phyloP scores from a whole-genome alignment of 75 land plant species.

The Cupressus sempervirens region DNA sequence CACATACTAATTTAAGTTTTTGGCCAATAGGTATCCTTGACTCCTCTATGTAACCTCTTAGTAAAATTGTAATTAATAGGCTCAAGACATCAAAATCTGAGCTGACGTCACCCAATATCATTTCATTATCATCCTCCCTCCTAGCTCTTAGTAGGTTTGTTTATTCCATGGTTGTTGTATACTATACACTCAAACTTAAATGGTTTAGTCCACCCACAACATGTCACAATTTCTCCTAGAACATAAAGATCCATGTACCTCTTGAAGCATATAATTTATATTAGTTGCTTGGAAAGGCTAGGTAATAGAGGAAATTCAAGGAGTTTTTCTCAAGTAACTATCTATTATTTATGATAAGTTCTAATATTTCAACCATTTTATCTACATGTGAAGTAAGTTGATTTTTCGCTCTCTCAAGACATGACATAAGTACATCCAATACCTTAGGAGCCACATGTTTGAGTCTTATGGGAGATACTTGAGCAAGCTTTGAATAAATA shows the following conservation, averaged over 20 bases:
- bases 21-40: conserved; percentile 83
- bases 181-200: conserved; percentile 87
- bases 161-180: conserved; percentile 83
- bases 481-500: conserved; percentile 69
- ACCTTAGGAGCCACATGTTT: conserved; percentile 90
- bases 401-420: conserved; percentile 66
- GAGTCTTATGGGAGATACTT: conserved; percentile 77
- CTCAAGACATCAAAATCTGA: conserved; percentile 66
- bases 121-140: conserved; percentile 57
- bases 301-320: conserved; percentile 89
- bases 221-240: conserved; percentile 70
- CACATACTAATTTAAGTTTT: conserved; percentile 80
- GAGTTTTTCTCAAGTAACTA: conserved; percentile 53
- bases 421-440: conserved; percentile 90
- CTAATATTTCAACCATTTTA: conserved; percentile 67
- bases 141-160: conserved; percentile 57
- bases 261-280: conserved; percentile 71
- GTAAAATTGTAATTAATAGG: conserved; percentile 66
- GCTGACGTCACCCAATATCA: conserved; percentile 58
- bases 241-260: conserved; percentile 71
- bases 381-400: conserved; percentile 39
- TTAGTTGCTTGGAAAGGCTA: conserved; percentile 47
- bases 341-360: conserved; percentile 65
- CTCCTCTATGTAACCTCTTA: conserved; percentile 94
- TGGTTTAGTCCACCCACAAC: conserved; percentile 77